Conservation (phyloP, 2,329 filamentous ascomycete species). For the Colletotrichum sp. region DNA sequence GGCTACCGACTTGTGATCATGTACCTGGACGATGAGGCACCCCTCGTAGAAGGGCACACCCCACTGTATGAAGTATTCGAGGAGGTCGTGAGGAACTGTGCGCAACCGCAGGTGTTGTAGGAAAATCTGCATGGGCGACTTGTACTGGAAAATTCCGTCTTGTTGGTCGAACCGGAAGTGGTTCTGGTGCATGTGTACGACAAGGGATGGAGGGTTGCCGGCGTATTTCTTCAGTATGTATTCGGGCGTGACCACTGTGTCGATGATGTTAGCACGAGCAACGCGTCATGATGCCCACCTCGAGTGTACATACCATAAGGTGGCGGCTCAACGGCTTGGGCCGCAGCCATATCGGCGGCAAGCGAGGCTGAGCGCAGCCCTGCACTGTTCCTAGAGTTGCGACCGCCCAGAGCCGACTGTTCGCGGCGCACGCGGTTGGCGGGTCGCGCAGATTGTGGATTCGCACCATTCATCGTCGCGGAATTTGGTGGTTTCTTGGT, state of each 20-base stretch:
- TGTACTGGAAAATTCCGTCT: conserved; percentile 90
- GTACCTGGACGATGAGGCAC: conserved; percentile 92
- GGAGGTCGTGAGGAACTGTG: conserved; percentile 87
- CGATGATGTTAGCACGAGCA: conserved; percentile 17
- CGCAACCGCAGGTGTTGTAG: conserved; percentile 78
- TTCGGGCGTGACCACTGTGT: conserved; percentile 70
- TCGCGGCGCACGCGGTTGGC: conserved; percentile 67
- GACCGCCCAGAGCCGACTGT: conserved; percentile 47
- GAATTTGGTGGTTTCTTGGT: conserved; percentile 57
- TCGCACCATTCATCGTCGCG: conserved; percentile 45
- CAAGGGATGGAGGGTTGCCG: conserved; percentile 78
- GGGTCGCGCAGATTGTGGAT: conserved; percentile 46
- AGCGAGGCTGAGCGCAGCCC: conserved; percentile 55
- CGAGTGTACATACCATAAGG: conserved; percentile 53
- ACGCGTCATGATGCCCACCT: neutral
- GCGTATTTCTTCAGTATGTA: conserved; percentile 86
- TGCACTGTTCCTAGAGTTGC: conserved; percentile 56
- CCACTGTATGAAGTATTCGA: conserved; percentile 75
- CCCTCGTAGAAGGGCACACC: conserved; percentile 90
- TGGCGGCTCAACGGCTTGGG: conserved; percentile 46
- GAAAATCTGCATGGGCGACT: conserved; percentile 85
- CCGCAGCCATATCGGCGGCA: conserved; percentile 43
- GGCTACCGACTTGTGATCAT: conserved; percentile 78
- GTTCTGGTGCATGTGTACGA: conserved; percentile 82
- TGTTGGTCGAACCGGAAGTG: conserved; percentile 95